Evolutionary conservation across 441 rosid genomes (phyloP).

Genomic region (Gossypium trilobum): DNA sequence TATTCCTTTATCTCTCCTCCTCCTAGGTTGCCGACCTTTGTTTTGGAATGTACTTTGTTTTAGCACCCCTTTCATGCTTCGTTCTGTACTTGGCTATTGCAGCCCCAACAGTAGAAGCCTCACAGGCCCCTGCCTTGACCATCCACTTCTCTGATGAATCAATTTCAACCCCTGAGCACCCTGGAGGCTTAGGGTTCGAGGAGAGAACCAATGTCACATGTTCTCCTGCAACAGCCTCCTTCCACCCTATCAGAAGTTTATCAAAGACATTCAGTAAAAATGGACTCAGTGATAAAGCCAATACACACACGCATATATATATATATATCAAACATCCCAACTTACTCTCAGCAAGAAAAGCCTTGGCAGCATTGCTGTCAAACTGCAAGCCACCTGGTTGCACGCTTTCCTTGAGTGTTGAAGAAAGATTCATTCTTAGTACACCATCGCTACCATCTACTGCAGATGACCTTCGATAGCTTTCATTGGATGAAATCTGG

Average conservation of each 20-base stretch:
- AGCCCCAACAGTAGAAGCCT: conserved; percentile 23
- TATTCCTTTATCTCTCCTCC: conserved; percentile 2
- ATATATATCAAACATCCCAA: not conserved
- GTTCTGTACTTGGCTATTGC: conserved; percentile 35
- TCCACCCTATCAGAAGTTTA: conserved; percentile 59
- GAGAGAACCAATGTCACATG: conserved; percentile 58
- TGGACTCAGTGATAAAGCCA: not conserved
- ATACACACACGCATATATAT: no score
- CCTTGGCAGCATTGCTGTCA: conserved; percentile 50
- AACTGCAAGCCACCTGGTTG: conserved; percentile 33
- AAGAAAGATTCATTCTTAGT: not conserved
- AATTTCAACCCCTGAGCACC: conserved; percentile 19
- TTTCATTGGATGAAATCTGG: conserved; percentile 23
- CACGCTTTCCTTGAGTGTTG: conserved; percentile 9
- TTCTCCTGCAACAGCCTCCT: conserved; percentile 53
- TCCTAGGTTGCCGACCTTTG: conserved; percentile 37
- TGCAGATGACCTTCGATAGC: conserved; percentile 18
- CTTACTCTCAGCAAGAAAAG: conserved; percentile 76
- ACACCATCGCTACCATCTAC: conserved; percentile 6
- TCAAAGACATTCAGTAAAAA: not conserved
- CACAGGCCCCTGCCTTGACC: conserved; percentile 19
- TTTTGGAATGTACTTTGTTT: conserved; percentile 71
- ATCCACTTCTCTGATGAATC: conserved; percentile 16
- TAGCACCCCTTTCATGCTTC: conserved; percentile 52
- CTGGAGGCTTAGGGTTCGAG: conserved; percentile 29